Evolutionary conservation across 306 rosid species (phyloP), one percentile per base, ranked within the genome.

Genomic region (Sicyos edulis): DNA sequence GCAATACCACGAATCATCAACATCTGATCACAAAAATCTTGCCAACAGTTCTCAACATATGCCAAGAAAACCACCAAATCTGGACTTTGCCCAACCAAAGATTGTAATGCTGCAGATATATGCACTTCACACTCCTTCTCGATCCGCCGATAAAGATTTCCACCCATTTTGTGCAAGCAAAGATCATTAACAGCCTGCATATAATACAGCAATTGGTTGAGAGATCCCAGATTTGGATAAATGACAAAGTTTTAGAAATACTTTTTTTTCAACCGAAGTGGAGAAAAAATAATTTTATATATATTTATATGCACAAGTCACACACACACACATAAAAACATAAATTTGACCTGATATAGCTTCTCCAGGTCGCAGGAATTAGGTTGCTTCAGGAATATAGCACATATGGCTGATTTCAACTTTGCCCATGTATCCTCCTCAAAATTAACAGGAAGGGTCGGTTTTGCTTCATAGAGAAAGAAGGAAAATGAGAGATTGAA

Each of bases 401-500:
- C 96, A 83, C 88, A 89, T 44, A 95, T 91, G 71, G 99, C 97
- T 42, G 96, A 86, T 84, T 91, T 89, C 83, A 95, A 75, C 76
- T 84, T 91, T 70, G 90, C 95, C 99, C 99, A 95, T 76, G 96
- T 95, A 72, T 83, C 89, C 86, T 91, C 97, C 83, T 95, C 99
- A 78, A 95, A 89, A 83, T 91, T 88, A 1, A 78, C 47, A 54
- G 99, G 96, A 49, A 89, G 62, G 8, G 86, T 88, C 24, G 99
- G 99, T 74, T 89, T 89, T 37, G 77, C 99, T 95, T 78, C 78
- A 82, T 56, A 66, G 56, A 76, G 55, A 45, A 71, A 75, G 63
- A 75, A 61, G 5, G 34, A 65, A 58, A 64, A 78, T 71, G 45
- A 75, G 61, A 76, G 57, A 74, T 76, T 7, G 57, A 51, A 69